Conservation (phyloP, 352 stramenopile species). For the Globisporangium megalacanthum region DNA sequence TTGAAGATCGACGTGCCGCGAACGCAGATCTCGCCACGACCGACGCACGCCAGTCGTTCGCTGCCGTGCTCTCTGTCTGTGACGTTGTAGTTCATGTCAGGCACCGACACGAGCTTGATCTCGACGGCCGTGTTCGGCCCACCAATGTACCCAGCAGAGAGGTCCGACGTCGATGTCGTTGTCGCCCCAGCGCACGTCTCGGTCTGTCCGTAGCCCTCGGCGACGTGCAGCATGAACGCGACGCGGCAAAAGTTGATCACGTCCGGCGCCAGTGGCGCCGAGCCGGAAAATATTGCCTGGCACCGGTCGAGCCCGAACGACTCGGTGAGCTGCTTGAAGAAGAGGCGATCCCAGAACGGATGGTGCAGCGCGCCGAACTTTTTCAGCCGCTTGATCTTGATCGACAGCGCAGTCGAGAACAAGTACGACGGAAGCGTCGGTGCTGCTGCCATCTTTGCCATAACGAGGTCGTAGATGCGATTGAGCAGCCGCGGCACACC, state of each 20-base stretch:
- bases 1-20: slow-evolving; percentile 83
- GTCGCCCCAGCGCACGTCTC: slow-evolving; percentile 90
- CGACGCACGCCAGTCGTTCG: slow-evolving; percentile 30
- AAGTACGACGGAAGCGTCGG: slow-evolving; percentile 73
- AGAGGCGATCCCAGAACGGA: slow-evolving; percentile 90
- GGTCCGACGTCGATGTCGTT: slow-evolving; percentile 32
- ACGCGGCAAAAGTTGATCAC: slow-evolving; percentile 95
- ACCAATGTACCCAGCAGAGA: slow-evolving; percentile 88
- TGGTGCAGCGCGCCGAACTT: slow-evolving; percentile 46
- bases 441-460: slow-evolving; percentile 55
- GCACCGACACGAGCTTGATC: slow-evolving; percentile 94
- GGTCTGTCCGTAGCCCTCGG: slow-evolving; percentile 96
- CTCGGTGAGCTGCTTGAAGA: slow-evolving; percentile 93
- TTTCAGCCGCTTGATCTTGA: slow-evolving; percentile 56
- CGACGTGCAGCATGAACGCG: slow-evolving; percentile 78
- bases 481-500: slow-evolving; percentile 95
- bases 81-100: slow-evolving; percentile 95
- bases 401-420: slow-evolving; percentile 76
- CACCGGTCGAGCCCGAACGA: slow-evolving; percentile 84
- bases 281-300: slow-evolving; percentile 91
- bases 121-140: slow-evolving; percentile 81
- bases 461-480: slow-evolving; percentile 95
- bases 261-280: slow-evolving; percentile 88
- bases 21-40: slow-evolving; percentile 61
- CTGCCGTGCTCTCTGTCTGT: slow-evolving; percentile 57